A percentile compares a stretch with the other conserved stretches of the same genome.
These are phyloP conservation scores for Colletotrichum higginsianum DNA, from an alignment of 2,329 filamentous ascomycete genomes.

Conservation along the genomic window DNA sequence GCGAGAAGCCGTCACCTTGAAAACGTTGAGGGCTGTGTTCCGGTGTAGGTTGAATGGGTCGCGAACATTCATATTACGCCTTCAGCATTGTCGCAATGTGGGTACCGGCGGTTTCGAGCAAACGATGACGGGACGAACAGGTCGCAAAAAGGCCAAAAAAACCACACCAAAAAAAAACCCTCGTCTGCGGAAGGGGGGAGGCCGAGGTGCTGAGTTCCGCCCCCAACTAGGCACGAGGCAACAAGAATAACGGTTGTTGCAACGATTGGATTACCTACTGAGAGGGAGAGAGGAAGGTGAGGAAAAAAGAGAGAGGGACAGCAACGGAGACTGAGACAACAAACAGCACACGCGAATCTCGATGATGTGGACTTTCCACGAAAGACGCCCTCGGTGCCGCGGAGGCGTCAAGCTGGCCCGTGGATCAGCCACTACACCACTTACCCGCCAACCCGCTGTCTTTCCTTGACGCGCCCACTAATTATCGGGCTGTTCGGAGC, in stretches of 20 bases:
- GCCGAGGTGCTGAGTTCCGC: slow-evolving; percentile 16
- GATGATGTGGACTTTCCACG: slow-evolving; percentile 39
- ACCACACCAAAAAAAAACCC: too few species aligned
- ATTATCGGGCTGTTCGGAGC: slow-evolving; percentile 15
- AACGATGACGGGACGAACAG: slow-evolving; percentile 33
- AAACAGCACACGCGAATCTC: slow-evolving; percentile 25
- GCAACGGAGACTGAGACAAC: slow-evolving; percentile 21
- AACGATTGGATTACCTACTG: slow-evolving; percentile 31
- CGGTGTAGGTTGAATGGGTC: slow-evolving; percentile 59
- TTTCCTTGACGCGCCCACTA: slow-evolving; percentile 7
- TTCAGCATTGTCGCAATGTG: slow-evolving; percentile 42
- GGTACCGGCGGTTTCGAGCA: slow-evolving; percentile 38
- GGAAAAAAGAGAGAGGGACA: slow-evolving; percentile 42
- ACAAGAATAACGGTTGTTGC: slow-evolving; percentile 12
- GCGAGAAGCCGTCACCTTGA: slow-evolving; percentile 64
- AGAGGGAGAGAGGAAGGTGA: slow-evolving; percentile 7
- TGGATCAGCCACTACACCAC: background rate
- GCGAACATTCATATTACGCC: slow-evolving; percentile 56
- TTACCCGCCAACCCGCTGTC: slow-evolving; percentile 14
- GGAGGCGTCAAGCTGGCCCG: slow-evolving; percentile 1
- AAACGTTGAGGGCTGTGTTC: slow-evolving; percentile 55
- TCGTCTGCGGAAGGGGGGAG: background rate
- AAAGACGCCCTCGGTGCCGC: slow-evolving; percentile 15
- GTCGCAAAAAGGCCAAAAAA: slow-evolving; percentile 16
- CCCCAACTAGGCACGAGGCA: slow-evolving; percentile 13